Conservation (phyloP, 1,139 yeast species). For the Kodamaea plutei region DNA sequence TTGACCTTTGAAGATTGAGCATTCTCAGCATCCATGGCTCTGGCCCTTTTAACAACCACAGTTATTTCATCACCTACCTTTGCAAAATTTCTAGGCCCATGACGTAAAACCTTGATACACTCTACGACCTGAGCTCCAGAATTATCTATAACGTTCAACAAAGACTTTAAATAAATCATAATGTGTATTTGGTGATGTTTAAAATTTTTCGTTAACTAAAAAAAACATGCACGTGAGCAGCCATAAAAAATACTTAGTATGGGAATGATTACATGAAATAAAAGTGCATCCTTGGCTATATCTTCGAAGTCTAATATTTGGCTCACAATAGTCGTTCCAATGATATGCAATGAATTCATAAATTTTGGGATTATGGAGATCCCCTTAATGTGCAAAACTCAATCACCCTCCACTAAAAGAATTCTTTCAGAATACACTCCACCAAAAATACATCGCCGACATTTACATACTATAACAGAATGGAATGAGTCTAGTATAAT, state of each 20-base stretch:
- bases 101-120: slow-evolving; percentile 91
- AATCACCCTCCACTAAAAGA: too few species aligned
- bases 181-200: too few species aligned
- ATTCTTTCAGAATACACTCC: too few species aligned
- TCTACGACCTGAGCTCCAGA: slow-evolving; percentile 95
- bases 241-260: too few species aligned
- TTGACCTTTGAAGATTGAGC: slow-evolving; percentile 79
- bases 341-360: too few species aligned
- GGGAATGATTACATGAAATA: too few species aligned
- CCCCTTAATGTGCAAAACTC: too few species aligned
- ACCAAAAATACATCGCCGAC: too few species aligned
- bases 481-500: slow-evolving; percentile 32
- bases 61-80: slow-evolving; percentile 88
- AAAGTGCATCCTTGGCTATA: too few species aligned
- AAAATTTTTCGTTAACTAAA: not conserved
- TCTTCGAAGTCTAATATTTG: too few species aligned
- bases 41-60: slow-evolving; percentile 91
- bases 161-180: slow-evolving; percentile 87
- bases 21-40: slow-evolving; percentile 59
- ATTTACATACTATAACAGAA: slow-evolving; percentile 10
- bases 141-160: slow-evolving; percentile 87
- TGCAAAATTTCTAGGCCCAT: slow-evolving; percentile 81
- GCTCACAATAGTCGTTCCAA: too few species aligned
- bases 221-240: not conserved
- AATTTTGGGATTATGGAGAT: too few species aligned